Conservation (phyloP, 1,139 yeast genomes). For the Hansenula anomala region DNA sequence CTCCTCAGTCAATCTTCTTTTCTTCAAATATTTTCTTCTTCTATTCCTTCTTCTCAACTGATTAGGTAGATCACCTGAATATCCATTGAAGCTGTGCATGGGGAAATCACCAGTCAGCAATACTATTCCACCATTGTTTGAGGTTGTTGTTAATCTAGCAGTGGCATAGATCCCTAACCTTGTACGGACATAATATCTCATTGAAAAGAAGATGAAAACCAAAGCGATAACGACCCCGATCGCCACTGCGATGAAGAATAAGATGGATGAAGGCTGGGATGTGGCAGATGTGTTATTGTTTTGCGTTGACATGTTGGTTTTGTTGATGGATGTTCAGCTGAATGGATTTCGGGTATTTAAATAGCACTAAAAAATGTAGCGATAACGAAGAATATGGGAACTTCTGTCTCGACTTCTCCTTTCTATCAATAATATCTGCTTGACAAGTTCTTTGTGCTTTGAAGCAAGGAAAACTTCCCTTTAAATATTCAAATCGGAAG, state of each 20-base stretch:
- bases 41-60: constrained; percentile 15
- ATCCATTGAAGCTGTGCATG: constrained; percentile 16
- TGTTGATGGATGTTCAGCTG: too few relatives aligned
- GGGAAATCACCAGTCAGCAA: constrained; percentile 20
- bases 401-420: too few relatives aligned
- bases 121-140: constrained; percentile 14
- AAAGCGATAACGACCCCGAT: constrained; percentile 56
- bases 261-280: constrained; percentile 47
- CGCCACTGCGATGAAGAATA: constrained; percentile 58
- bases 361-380: too few relatives aligned
- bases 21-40: constrained; percentile 28
- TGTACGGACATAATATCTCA: constrained; percentile 53
- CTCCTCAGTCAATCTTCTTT: constrained; percentile 50
- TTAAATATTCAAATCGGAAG: too few relatives aligned
- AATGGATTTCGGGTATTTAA: too few relatives aligned
- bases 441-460: too few relatives aligned
- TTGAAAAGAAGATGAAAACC: constrained; percentile 52
- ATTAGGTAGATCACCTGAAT: constrained; percentile 12
- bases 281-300: constrained; percentile 2
- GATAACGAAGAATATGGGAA: too few relatives aligned
- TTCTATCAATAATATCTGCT: too few relatives aligned
- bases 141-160: constrained; percentile 30
- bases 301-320: too few relatives aligned
- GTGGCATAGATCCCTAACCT: constrained; percentile 50
- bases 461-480: too few relatives aligned